These are phyloP conservation scores for Tolypocladium endophyticum DNA, from an alignment of 2,329 filamentous ascomycete genomes.

Conservation along the genomic window DNA sequence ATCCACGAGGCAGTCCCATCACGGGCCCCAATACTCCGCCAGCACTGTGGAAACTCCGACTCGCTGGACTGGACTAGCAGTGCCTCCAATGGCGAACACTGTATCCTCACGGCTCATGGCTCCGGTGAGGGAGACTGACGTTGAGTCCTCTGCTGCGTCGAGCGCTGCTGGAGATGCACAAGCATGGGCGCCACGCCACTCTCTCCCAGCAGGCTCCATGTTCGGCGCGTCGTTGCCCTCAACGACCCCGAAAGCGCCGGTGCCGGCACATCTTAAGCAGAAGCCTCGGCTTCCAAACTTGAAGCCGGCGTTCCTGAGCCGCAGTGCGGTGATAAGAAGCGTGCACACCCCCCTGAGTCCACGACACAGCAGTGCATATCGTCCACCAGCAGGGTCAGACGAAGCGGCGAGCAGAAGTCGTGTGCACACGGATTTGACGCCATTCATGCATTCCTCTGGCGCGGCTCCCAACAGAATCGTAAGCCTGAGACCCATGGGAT, in stretches of 20 bases:
- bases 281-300: not conserved
- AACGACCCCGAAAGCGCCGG: conserved; percentile 12
- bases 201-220: not conserved
- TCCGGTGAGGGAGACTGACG: conserved; percentile 19
- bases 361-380: not conserved
- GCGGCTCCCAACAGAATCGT: not conserved
- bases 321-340: not conserved
- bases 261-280: conserved; percentile 6
- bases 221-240: conserved; percentile 3
- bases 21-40: conserved; percentile 8
- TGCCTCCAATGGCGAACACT: conserved; percentile 21
- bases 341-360: not conserved
- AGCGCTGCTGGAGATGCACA: conserved; percentile 2
- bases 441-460: not conserved
- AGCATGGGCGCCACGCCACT: not conserved
- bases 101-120: conserved; percentile 17
- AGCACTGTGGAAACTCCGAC: conserved; percentile 30
- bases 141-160: conserved; percentile 9
- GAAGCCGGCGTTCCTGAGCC: not conserved
- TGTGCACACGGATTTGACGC: not conserved
- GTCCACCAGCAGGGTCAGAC: not conserved
- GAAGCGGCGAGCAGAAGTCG: not conserved
- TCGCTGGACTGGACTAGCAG: conserved; percentile 32
- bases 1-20: conserved; percentile 11
- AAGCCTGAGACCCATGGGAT: not conserved